phyloP scores from a whole-genome alignment of 129 eudicot species.

The Chrysanthemum seticuspe region DNA sequence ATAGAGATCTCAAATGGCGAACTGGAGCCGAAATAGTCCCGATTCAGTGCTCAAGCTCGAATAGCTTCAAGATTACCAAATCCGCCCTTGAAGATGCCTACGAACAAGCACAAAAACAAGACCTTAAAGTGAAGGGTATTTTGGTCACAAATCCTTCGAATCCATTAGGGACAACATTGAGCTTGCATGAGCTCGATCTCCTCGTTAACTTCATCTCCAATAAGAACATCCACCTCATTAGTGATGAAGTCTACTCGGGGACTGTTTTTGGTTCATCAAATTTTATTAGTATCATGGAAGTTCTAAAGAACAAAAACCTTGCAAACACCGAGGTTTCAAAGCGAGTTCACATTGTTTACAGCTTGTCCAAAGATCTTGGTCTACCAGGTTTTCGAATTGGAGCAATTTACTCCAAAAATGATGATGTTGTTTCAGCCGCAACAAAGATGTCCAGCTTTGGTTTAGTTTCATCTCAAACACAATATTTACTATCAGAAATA shows the following conservation, averaged over 20 bases:
- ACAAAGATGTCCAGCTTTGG: conserved; percentile 98
- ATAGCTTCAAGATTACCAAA: conserved; percentile 65
- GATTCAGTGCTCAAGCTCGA: conserved; percentile 73
- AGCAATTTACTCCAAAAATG: conserved; percentile 67
- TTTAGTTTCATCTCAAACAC: conserved; percentile 85
- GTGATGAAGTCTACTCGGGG: conserved; percentile 91
- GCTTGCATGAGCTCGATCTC: conserved; percentile 58
- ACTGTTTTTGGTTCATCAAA: conserved; percentile 59
- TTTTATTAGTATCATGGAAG: conserved; percentile 68
- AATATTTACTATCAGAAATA: conserved; percentile 65
- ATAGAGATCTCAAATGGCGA: conserved; percentile 97
- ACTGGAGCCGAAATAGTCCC: conserved; percentile 92
- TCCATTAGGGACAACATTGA: conserved; percentile 81
- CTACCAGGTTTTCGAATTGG: conserved; percentile 98
- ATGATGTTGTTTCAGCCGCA: conserved; percentile 56
- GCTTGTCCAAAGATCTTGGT: conserved; percentile 88
- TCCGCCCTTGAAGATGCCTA: conserved; percentile 81
- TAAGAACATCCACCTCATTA: conserved; percentile 68
- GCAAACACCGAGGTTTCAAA: conserved; percentile 42
- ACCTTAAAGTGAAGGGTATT: conserved; percentile 79
- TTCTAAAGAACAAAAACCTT: conserved; percentile 39
- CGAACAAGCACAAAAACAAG: conserved; percentile 54
- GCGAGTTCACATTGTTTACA: conserved; percentile 75
- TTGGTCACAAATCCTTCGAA: conserved; percentile 89
- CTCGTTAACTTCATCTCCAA: conserved; percentile 56